phyloP scores from a whole-genome alignment of 257 asterid species.

The Primulina eburnea region DNA sequence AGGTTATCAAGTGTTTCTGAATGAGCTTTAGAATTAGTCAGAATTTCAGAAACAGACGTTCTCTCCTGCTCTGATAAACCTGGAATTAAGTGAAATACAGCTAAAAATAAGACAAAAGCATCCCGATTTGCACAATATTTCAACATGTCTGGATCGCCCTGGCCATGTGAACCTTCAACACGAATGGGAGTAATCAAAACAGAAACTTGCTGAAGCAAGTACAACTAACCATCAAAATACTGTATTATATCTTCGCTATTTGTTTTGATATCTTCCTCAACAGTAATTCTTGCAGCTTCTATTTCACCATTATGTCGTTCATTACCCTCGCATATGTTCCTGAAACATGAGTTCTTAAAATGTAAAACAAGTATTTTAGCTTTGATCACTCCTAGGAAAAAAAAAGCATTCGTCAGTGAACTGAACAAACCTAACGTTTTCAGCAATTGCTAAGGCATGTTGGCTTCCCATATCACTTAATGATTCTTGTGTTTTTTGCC shows the following conservation, averaged over 20 bases:
- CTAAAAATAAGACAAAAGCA: background rate
- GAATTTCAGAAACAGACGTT: conserved; percentile 44
- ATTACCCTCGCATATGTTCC: conserved; percentile 47
- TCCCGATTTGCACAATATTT: background rate
- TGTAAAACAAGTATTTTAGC: background rate
- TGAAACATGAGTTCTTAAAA: conserved; percentile 29
- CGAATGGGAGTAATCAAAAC: background rate
- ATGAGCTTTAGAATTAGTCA: background rate
- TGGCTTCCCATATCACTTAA: conserved; percentile 53
- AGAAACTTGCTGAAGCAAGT: background rate
- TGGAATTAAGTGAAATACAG: conserved; percentile 26
- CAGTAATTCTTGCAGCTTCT: conserved; percentile 50
- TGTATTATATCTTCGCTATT: background rate
- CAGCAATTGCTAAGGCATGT: conserved; percentile 45
- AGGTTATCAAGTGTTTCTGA: conserved; percentile 7
- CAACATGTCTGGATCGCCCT: background rate
- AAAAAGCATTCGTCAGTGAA: background rate
- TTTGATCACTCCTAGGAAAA: background rate
- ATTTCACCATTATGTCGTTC: conserved; percentile 62
- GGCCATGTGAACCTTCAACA: background rate
- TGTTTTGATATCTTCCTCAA: conserved; percentile 54
- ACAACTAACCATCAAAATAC: conserved; percentile 42
- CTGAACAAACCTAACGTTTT: conserved; percentile 52
- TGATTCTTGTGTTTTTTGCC: conserved; percentile 50
- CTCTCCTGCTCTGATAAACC: conserved; percentile 62